Conservation (phyloP, 2,329 filamentous ascomycete species). For the Diplodia sapinea region DNA sequence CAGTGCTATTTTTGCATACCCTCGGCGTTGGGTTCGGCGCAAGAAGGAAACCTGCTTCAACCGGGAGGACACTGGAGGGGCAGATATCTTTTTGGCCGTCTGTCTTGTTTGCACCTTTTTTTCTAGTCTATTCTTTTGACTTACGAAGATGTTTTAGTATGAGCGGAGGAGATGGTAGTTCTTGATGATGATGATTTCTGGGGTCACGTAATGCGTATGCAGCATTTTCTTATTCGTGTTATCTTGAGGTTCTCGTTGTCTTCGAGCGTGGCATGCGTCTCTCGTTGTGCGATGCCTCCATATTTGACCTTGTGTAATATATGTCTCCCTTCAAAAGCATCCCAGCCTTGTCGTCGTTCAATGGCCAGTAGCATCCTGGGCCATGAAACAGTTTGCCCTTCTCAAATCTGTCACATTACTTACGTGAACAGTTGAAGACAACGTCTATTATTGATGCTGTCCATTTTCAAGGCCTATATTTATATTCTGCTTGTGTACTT, state of each 20-base stretch:
- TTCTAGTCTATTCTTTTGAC: slow-evolving; percentile 16
- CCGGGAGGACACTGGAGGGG: slow-evolving; percentile 25
- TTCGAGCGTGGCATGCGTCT: neutral
- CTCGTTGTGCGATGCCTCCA: neutral
- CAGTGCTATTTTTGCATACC: slow-evolving; percentile 31
- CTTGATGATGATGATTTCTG: slow-evolving; percentile 24
- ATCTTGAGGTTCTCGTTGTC: neutral
- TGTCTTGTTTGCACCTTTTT: slow-evolving; percentile 25
- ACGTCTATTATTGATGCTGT: too few relatives aligned
- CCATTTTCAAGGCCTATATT: too few relatives aligned
- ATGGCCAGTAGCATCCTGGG: neutral
- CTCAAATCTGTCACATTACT: too few relatives aligned
- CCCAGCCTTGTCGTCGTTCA: neutral
- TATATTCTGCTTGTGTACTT: too few relatives aligned
- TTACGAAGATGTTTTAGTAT: slow-evolving; percentile 25
- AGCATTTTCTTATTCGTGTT: slow-evolving; percentile 10
- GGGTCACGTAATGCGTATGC: slow-evolving; percentile 26
- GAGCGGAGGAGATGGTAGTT: slow-evolving; percentile 10
- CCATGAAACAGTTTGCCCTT: too few relatives aligned
- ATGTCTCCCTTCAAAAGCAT: neutral
- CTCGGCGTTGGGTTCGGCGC: slow-evolving; percentile 31
- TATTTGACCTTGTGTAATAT: neutral
- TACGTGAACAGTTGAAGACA: too few relatives aligned
- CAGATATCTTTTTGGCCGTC: slow-evolving; percentile 24
- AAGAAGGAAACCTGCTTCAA: slow-evolving; percentile 28